These are phyloP conservation scores for Phialophora tarda DNA, from an alignment of 2,329 filamentous ascomycete genomes.

Conservation along the genomic window DNA sequence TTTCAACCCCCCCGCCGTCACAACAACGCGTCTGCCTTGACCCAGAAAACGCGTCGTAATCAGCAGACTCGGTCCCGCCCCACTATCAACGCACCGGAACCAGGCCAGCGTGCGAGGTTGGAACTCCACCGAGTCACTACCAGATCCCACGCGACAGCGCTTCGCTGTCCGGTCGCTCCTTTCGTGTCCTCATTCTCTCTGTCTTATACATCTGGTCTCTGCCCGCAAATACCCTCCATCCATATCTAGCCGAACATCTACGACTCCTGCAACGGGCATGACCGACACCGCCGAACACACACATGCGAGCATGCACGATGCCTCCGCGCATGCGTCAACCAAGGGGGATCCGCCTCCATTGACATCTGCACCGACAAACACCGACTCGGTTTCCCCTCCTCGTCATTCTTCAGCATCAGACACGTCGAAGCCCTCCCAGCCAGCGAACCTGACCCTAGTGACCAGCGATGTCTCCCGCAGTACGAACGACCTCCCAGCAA, in stretches of 20 bases:
- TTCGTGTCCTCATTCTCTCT: not conserved
- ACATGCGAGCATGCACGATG: slow-evolving; percentile 29
- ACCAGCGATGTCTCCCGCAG: slow-evolving; percentile 26
- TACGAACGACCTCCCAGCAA: slow-evolving; percentile 9
- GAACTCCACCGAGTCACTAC: slow-evolving; percentile 23
- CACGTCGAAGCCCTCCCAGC: slow-evolving; percentile 16
- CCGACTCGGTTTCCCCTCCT: slow-evolving; percentile 12
- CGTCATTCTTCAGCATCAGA: slow-evolving; percentile 11
- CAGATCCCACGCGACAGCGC: slow-evolving; percentile 17
- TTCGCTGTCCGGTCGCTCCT: slow-evolving; percentile 16
- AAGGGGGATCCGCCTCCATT: slow-evolving; percentile 27
- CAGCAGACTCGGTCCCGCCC: slow-evolving; percentile 18
- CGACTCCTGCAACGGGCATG: slow-evolving; percentile 13
- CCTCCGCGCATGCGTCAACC: slow-evolving; percentile 31
- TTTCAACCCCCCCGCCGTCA: not conserved
- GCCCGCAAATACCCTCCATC: not conserved
- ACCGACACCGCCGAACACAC: slow-evolving; percentile 18
- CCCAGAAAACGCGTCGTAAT: slow-evolving; percentile 26
- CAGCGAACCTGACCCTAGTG: slow-evolving; percentile 25
- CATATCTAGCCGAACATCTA: not conserved
- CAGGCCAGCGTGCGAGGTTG: slow-evolving; percentile 7
- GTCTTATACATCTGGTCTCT: not conserved
- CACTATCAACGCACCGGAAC: slow-evolving; percentile 6
- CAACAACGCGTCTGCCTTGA: slow-evolving; percentile 28
- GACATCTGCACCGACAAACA: slow-evolving; percentile 21